A percentile compares a stretch with the other conserved stretches of the same genome.
These are phyloP conservation scores for Ascomycota sp. DNA, from an alignment of 2,329 filamentous ascomycete genomes.

Conservation along the genomic window DNA sequence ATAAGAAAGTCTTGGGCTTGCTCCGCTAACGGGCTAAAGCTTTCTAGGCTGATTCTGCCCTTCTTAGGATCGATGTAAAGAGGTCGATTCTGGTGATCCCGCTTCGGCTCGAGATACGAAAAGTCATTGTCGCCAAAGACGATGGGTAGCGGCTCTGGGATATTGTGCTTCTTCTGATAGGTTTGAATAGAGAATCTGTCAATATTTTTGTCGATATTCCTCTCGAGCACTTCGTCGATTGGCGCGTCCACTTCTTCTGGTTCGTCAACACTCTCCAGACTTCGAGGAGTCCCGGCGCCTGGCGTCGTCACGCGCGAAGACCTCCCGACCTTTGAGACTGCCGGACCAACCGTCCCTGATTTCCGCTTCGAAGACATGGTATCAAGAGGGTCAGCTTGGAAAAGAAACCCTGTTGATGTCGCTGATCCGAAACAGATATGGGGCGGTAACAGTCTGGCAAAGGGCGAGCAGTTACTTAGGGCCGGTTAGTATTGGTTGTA, in stretches of 20 bases:
- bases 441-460: too few species aligned
- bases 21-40: slow-evolving; percentile 71
- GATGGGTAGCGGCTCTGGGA: slow-evolving; percentile 23
- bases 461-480: too few species aligned
- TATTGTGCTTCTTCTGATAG: slow-evolving; percentile 25
- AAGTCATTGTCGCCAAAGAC: slow-evolving; percentile 44
- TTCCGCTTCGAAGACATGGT: slow-evolving; percentile 54
- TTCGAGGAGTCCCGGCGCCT: slow-evolving; percentile 37
- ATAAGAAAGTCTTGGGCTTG: slow-evolving; percentile 89
- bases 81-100: slow-evolving; percentile 74
- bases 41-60: slow-evolving; percentile 80
- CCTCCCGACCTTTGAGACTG: slow-evolving; percentile 32
- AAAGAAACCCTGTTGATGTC: not conserved
- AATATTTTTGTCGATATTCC: slow-evolving; percentile 35
- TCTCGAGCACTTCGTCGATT: slow-evolving; percentile 30
- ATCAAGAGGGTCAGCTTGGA: slow-evolving; percentile 3
- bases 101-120: slow-evolving; percentile 63
- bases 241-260: slow-evolving; percentile 25
- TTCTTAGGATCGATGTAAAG: slow-evolving; percentile 83
- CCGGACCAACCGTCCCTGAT: slow-evolving; percentile 27
- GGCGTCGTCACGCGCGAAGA: slow-evolving; percentile 39
- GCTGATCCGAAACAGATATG: too few species aligned
- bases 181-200: slow-evolving; percentile 35
- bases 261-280: slow-evolving; percentile 33
- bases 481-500: too few species aligned